Evolutionary conservation across 352 stramenopile genomes (phyloP).

Genomic region (Phytophthora sansomeana): DNA sequence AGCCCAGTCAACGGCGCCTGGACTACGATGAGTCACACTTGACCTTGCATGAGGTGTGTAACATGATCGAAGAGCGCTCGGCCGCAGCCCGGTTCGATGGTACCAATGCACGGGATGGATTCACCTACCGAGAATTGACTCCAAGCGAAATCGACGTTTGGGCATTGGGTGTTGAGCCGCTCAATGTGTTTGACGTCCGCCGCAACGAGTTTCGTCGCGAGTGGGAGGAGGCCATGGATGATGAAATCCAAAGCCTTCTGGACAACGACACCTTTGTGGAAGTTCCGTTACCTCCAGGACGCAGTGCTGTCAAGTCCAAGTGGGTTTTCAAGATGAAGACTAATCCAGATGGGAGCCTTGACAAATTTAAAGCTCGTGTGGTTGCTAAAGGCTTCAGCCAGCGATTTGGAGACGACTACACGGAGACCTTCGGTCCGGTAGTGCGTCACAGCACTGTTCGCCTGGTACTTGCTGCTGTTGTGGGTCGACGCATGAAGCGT

Average conservation of each 20-base stretch:
- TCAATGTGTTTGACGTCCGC: conserved; percentile 1
- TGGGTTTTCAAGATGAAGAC: conserved; percentile 11
- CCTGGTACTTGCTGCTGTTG: neutral
- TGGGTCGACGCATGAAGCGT: conserved; percentile 6
- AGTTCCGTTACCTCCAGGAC: neutral
- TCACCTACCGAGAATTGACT: conserved; percentile 3
- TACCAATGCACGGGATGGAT: conserved; percentile 5
- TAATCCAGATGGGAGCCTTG: conserved; percentile 25
- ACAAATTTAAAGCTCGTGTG: conserved; percentile 42
- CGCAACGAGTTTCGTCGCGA: neutral
- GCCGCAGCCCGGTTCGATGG: conserved; percentile 3
- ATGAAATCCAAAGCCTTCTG: too few relatives aligned
- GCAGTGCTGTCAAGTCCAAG: conserved; percentile 1
- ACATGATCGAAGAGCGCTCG: conserved; percentile 14
- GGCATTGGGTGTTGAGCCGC: conserved; percentile 5
- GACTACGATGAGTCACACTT: conserved; percentile 20
- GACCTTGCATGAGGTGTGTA: conserved; percentile 7
- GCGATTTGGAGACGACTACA: conserved; percentile 42
- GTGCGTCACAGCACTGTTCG: conserved; percentile 1
- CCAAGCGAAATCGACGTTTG: conserved; percentile 4
- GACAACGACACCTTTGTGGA: conserved; percentile 3
- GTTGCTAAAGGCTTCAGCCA: conserved; percentile 37
- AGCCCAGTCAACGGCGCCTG: conserved; percentile 5
- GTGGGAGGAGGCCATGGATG: conserved; percentile 6
- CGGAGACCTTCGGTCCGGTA: conserved; percentile 42